Conservation (phyloP, 495 filamentous ascomycete species). For the Lophiostoma macrostomum region DNA sequence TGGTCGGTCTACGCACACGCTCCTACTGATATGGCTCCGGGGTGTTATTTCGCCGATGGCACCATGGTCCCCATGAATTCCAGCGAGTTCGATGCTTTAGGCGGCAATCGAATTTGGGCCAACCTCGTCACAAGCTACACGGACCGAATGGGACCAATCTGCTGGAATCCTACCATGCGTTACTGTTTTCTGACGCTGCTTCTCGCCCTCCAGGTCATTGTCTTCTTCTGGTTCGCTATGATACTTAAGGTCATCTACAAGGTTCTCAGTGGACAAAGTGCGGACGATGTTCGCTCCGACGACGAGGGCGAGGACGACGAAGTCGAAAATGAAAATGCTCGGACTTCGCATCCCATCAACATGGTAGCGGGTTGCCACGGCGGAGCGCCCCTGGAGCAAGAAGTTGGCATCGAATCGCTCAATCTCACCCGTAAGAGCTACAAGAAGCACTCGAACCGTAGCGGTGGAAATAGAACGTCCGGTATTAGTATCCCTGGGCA, state of each 20-base stretch:
- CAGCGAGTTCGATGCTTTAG: constrained; percentile 43
- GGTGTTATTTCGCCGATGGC: constrained; percentile 65
- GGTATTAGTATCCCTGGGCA: constrained; percentile 39
- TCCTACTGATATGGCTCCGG: constrained; percentile 57
- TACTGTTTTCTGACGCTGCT: constrained; percentile 73
- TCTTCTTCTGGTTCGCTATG: constrained; percentile 86
- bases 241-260: constrained; percentile 75
- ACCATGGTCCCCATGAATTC: constrained; percentile 52
- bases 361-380: constrained; percentile 33
- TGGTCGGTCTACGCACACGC: constrained; percentile 78
- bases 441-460: constrained; percentile 7
- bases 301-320: constrained; percentile 67
- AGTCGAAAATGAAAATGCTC: neutral
- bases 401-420: constrained; percentile 59
- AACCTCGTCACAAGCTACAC: constrained; percentile 70
- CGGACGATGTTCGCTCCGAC: constrained; percentile 85
- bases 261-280: constrained; percentile 70
- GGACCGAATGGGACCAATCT: constrained; percentile 65
- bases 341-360: constrained; percentile 18
- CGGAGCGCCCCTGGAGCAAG: constrained; percentile 56
- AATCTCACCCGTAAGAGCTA: constrained; percentile 22
- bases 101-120: constrained; percentile 53
- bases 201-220: constrained; percentile 73
- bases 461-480: constrained; percentile 21
- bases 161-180: constrained; percentile 69